Evolutionary conservation across 192 early-diverging fungal genomes (phyloP), one percentile per base, ranked within the genome.

Genomic region (Phlyctochytrium bullatum): DNA sequence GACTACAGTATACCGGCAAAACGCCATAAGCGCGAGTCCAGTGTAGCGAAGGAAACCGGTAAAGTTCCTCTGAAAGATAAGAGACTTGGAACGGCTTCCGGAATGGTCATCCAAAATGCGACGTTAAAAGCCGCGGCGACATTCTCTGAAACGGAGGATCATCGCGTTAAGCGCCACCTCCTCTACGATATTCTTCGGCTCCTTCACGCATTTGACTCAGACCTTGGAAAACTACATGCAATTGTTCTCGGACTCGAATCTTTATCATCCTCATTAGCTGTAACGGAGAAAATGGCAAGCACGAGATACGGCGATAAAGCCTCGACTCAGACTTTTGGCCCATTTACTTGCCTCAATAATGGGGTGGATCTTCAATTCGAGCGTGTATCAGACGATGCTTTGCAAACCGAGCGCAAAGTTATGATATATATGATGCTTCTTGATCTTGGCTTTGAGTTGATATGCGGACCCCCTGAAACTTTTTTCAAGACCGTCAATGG

Each of bases 371-470:
- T 57, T 14, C 54, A 57, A 28, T 57, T 57, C 25, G 54, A 57
- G 27, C 16, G 54, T 25, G 4, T 27, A 6, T 10, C 54, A 6
- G 54, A 57, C 12, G 54, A 57, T 27, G 10, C 6, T 14, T 14
- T 47, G 6, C 40, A 47, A 47, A 10, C 10, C 54, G 54, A 57
- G 4, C 16, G 27, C 4, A 57, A 25, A 28, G 25, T 25, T 10
- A 6, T 57, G 27, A 28, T 77, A 12, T 52, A 47, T 36, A 10
- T 73, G 47, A 23, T 52, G 31, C 33, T 79, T 25, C 65, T 79
- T 23, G 78, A 79, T 52, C 36, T 73, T 34, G 74, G 59, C 10
- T 79, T 76, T 61, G 78, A 79, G 27, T 52, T 79, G 25, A 27
- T 73, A 12, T 47, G 36, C 17, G 40, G 60, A 4, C 40, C 62